Base-by-base conservation (phyloP, 768 basidiomycete species). In the Ramaria sp. region DNA sequence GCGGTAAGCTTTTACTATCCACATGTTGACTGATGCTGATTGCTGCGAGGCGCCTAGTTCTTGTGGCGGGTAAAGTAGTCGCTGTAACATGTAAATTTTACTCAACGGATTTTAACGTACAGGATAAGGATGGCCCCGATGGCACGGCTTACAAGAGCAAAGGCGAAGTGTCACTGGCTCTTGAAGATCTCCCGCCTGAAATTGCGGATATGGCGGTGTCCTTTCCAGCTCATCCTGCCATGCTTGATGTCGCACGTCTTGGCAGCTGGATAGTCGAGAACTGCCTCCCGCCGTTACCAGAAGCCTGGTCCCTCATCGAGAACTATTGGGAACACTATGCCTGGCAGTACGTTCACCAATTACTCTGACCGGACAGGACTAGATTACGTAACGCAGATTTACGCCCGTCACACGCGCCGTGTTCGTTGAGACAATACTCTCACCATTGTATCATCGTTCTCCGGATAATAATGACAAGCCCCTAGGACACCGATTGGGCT, bases 281-380 rank as follows among this genome's bases (percentile, higher is more conserved):
- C 27, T 55, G 53, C 42, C 43, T 55, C 5, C 53, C 53, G 20
- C 20, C 53, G 34, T 48, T 44, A 34, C 43, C 42, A 16, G 53
- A 55, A 38, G 53, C 53, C 9, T 55, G 53, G 53, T 36, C 53
- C 16, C 28, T 47, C n/a, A 28, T 55, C 32, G 53, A 55, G 27
- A 55, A 44, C 24, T 55, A 55, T 47, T 55, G 43, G 44, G 53
- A 55, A 32, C 53, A 55, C 24, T 55, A 47, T 37, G 44, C 53
- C 6, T 55, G 53, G 53, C 53, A 55, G 53, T 55, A 34, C 10
- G 53, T 55, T n/a, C 30, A 3, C 13, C 6, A 41, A 53, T 42
- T 10, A 10, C 42, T 52, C 7, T 30, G 7, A 42, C 5, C 22
- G 9, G 27, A 7, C 8, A 13, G 32, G 13, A 34, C 32, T 34